Conservation (phyloP, 2,329 filamentous ascomycete genomes). For the Neocucurbitaria cava region DNA sequence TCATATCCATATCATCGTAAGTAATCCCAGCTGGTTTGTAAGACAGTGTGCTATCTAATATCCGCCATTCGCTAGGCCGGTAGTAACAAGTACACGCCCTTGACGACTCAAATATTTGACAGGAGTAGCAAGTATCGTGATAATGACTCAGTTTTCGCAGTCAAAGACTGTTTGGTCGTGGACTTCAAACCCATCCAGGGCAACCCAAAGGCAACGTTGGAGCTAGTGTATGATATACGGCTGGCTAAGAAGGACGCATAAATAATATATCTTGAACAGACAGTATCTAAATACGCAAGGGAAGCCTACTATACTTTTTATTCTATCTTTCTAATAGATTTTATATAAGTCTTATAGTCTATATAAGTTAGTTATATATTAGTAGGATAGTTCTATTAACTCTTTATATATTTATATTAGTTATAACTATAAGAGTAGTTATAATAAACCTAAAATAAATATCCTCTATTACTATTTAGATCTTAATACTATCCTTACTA, state of each 20-base stretch:
- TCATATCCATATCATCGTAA: slow-evolving; percentile 54
- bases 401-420: no score
- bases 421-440: no score
- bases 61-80: not conserved
- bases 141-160: slow-evolving; percentile 80
- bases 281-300: no score
- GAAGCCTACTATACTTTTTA: no score
- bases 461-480: no score
- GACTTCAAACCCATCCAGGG: slow-evolving; percentile 3
- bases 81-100: not conserved
- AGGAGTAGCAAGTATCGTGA: slow-evolving; percentile 73
- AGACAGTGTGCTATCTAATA: not conserved
- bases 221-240: not conserved
- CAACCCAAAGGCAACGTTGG: not conserved
- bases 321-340: no score
- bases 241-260: not conserved
- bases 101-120: slow-evolving; percentile 2
- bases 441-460: no score
- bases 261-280: no score
- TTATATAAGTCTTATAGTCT: no score
- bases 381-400: no score
- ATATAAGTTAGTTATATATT: no score
- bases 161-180: slow-evolving; percentile 72
- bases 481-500: no score
- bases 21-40: slow-evolving; percentile 58